These are phyloP conservation scores for Letharia lupina DNA, from an alignment of 495 filamentous ascomycete genomes.

Conservation along the genomic window DNA sequence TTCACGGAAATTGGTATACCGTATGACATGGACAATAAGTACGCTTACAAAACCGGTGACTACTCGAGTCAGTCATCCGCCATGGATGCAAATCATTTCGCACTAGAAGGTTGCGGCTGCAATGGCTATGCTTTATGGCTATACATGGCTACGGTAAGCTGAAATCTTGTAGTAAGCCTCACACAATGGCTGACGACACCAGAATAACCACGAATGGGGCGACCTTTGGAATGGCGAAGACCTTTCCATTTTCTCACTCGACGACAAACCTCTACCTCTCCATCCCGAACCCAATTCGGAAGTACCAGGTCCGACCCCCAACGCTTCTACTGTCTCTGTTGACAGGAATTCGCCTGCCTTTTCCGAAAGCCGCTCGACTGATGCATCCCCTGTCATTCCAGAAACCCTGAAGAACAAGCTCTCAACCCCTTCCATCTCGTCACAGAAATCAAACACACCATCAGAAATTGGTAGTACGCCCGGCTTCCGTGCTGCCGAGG, in stretches of 20 bases:
- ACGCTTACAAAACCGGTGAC: slow-evolving; percentile 93
- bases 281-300: slow-evolving; percentile 29
- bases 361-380: slow-evolving; percentile 48
- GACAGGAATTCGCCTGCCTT: slow-evolving; percentile 50
- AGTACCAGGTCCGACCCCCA: slow-evolving; percentile 24
- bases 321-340: slow-evolving; percentile 32
- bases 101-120: slow-evolving; percentile 67
- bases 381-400: slow-evolving; percentile 52
- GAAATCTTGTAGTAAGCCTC: background rate
- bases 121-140: slow-evolving; percentile 88
- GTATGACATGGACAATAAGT: slow-evolving; percentile 96
- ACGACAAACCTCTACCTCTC: slow-evolving; percentile 65
- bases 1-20: slow-evolving; percentile 96
- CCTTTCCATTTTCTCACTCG: slow-evolving; percentile 75
- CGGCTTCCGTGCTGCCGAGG: slow-evolving; percentile 84
- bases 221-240: slow-evolving; percentile 98
- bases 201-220: slow-evolving; percentile 84
- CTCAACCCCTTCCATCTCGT: slow-evolving; percentile 62
- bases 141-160: slow-evolving; percentile 61
- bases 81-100: slow-evolving; percentile 96
- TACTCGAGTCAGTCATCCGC: slow-evolving; percentile 88
- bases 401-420: slow-evolving; percentile 65
- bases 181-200: slow-evolving; percentile 14
- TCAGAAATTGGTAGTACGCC: slow-evolving; percentile 48
- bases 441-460: slow-evolving; percentile 41